Evolutionary conservation across 140 eudicot species (phyloP).

Genomic region (Stevia rebaudiana): DNA sequence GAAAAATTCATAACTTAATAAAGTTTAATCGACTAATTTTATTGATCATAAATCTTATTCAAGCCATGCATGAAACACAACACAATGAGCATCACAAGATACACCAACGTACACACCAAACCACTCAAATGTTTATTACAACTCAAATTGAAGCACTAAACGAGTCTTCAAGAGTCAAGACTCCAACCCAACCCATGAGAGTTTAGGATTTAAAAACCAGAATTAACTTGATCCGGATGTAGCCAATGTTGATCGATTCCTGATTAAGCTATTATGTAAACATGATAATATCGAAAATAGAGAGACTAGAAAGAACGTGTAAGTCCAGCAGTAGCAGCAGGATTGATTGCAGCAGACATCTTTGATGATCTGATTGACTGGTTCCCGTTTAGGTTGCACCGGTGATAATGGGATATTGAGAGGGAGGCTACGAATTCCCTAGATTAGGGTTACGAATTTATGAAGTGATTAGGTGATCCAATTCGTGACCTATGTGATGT

Average conservation of each 20-base stretch:
- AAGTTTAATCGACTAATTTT: not conserved
- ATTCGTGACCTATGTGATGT: no score
- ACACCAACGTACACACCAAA: not conserved
- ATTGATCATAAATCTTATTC: not conserved
- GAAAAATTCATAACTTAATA: not conserved
- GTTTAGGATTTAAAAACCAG: not conserved
- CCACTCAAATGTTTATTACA: not conserved
- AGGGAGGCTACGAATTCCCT: no score
- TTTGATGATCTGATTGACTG: no score
- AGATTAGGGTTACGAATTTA: no score
- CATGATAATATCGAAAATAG: no score
- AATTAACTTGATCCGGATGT: constrained; percentile 13
- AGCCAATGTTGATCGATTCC: not conserved
- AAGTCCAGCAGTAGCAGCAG: no score
- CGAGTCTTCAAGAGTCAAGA: not conserved
- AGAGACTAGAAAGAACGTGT: no score
- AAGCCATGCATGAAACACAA: constrained; percentile 3
- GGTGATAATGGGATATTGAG: no score
- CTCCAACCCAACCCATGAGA: not conserved
- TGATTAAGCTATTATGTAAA: no score
- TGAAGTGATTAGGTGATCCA: no score
- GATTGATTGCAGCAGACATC: no score
- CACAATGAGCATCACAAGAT: not conserved
- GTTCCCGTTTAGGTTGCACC: no score
- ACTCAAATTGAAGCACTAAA: not conserved